A percentile compares a stretch with the other conserved stretches of the same genome.
These are phyloP conservation scores for Hypoxylon sp. DNA, from an alignment of 2,329 filamentous ascomycete genomes.

Conservation along the genomic window DNA sequence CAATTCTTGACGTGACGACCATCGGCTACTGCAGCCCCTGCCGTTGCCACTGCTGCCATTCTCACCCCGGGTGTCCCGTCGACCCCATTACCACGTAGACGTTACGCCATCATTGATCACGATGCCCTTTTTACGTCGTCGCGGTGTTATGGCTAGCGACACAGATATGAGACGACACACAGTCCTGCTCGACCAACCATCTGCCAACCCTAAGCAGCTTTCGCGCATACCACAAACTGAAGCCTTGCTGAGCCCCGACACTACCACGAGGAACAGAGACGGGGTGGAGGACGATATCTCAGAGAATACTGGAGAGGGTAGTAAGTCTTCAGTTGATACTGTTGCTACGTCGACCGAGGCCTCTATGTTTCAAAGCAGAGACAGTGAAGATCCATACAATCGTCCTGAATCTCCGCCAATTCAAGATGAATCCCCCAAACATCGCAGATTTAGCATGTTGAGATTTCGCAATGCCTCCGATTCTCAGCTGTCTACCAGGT, in stretches of 20 bases:
- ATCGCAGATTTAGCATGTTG: conserved; percentile 74
- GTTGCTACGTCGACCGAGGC: conserved; percentile 28
- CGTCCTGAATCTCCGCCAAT: conserved; percentile 60
- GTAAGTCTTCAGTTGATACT: conserved; percentile 38
- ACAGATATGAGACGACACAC: conserved; percentile 65
- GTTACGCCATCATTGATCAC: conserved; percentile 35
- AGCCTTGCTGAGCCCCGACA: conserved; percentile 33
- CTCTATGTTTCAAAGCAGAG: conserved; percentile 34
- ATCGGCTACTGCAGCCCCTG: conserved; percentile 32
- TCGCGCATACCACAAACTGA: conserved; percentile 37
- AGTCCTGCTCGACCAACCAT: conserved; percentile 46
- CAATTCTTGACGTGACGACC: conserved; percentile 43
- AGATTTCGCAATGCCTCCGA: conserved; percentile 93
- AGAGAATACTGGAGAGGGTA: conserved; percentile 28
- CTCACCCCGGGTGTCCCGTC: too few relatives aligned
- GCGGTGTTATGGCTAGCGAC: conserved; percentile 67
- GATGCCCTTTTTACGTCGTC: conserved; percentile 70
- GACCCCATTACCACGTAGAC: conserved; percentile 25
- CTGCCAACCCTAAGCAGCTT: conserved; percentile 24
- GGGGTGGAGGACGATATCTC: conserved; percentile 7
- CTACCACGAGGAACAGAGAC: conserved; percentile 22
- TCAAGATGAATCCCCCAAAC: conserved; percentile 64
- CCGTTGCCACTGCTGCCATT: conserved; percentile 21
- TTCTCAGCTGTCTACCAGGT: conserved; percentile 80
- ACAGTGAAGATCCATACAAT: conserved; percentile 43